Evolutionary conservation across 208 protist species (phyloP).

Genomic region (Crithidia fasciculata): DNA sequence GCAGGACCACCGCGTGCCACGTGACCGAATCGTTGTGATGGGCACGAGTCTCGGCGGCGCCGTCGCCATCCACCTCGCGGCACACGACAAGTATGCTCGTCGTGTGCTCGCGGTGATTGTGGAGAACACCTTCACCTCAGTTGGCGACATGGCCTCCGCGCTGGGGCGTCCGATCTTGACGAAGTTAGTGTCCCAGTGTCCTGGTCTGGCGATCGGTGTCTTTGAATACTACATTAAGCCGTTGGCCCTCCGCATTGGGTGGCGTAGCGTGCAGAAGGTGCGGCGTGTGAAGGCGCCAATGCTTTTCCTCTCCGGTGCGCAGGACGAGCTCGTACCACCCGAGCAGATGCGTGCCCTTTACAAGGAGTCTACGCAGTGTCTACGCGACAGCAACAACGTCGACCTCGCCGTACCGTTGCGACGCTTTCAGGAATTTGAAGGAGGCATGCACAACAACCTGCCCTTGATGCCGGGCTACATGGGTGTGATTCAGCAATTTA

Average conservation of each 20-base stretch:
- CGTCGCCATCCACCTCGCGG: slow-evolving; percentile 84
- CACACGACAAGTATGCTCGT: slow-evolving; percentile 39
- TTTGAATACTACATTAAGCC: slow-evolving; percentile 85
- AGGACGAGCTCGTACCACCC: slow-evolving; percentile 90
- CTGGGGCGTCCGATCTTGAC: slow-evolving; percentile 33
- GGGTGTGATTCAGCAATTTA: slow-evolving; percentile 60
- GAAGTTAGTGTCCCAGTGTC: slow-evolving; percentile 23
- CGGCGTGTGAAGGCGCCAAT: slow-evolving; percentile 49
- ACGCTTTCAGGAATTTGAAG: slow-evolving; percentile 67
- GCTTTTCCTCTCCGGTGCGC: slow-evolving; percentile 80
- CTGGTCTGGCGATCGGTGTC: slow-evolving; percentile 27
- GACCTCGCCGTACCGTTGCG: slow-evolving; percentile 33
- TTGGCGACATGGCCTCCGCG: slow-evolving; percentile 80
- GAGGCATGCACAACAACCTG: slow-evolving; percentile 80
- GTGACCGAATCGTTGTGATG: slow-evolving; percentile 83
- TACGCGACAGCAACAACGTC: slow-evolving; percentile 23
- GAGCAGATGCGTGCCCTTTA: slow-evolving; percentile 80
- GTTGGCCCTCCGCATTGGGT: slow-evolving; percentile 71
- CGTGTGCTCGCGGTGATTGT: slow-evolving; percentile 82
- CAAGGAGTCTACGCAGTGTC: slow-evolving; percentile 33
- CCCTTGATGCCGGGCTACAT: slow-evolving; percentile 62
- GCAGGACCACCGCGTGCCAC: slow-evolving; percentile 63
- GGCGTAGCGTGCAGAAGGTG: slow-evolving; percentile 64
- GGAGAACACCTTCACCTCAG: slow-evolving; percentile 92
- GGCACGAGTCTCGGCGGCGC: slow-evolving; percentile 91